Evolutionary conservation across 2,329 filamentous ascomycete species (phyloP), one percentile per base, ranked within the genome.

Genomic region (Monilinia fructicola): DNA sequence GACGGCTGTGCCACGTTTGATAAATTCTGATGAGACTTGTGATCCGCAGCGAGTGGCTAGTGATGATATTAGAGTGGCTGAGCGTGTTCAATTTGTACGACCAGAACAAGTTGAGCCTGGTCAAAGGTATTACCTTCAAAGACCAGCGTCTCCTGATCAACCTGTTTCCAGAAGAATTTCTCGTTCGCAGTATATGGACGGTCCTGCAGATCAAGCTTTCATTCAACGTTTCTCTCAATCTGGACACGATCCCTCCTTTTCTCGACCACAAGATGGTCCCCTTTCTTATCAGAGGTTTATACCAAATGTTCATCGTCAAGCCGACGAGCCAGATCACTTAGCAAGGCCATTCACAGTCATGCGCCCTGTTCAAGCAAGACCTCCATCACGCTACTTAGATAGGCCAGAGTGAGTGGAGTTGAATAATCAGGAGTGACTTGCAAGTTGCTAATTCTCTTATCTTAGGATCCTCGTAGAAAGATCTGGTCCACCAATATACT

Each of bases 191-290:
- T 67, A 70, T 67, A 64, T 65, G 61, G 67, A 59, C 67, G 65
- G 64, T 70, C 52, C 60, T 68, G 66, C 66, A 68, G 72, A 75
- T 67, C 70, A 71, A 65, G 66, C 66, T 69, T 69, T 74, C 61
- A 68, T 73, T 72, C 68, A 74, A 66, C 70, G 67, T 70, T 73
- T 73, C 67, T 74, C 73, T 72, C 72, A 76, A 65, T 73, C 73
- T 73, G 69, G 69, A 54, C 67, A 73, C 72, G 71, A 73, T 65
- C 61, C 67, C 28, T 62, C 68, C 21, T 54, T 67, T 31, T 66
- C 67, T 44, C 68, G 61, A 52, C 54, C 69, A 67, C 70, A 67
- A 66, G 64, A 71, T 73, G 67, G 67, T 35, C 70, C 70, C 44
- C 66, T 52, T 70, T 40, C 69, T 67, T 62, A 69, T 69, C 70